Evolutionary conservation across 306 rosid species (phyloP).

Genomic region (Carpinus viminea): DNA sequence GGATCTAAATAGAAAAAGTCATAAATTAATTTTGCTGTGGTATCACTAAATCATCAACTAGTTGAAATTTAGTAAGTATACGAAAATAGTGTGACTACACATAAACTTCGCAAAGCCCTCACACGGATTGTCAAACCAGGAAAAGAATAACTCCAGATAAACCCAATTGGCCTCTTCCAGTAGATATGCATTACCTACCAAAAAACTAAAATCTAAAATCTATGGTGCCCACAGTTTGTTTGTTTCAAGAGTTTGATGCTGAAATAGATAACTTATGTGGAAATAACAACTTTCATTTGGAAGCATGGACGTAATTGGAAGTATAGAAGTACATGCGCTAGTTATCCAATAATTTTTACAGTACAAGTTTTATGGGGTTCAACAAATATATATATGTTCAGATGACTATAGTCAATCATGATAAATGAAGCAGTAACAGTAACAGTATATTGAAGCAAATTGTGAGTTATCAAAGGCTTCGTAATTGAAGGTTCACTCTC

Average conservation of each 20-base stretch:
- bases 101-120: not conserved
- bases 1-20: not conserved
- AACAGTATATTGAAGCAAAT: too few relatives aligned
- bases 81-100: not conserved
- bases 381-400: not conserved
- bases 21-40: not conserved
- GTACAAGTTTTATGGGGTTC: not conserved
- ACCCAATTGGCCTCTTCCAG: not conserved
- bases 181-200: not conserved
- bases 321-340: not conserved
- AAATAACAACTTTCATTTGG: not conserved
- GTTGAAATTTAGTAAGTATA: not conserved
- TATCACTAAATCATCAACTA: not conserved
- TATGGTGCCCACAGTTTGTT: not conserved
- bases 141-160: not conserved
- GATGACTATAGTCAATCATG: not conserved
- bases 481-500: not conserved
- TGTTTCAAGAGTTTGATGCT: not conserved
- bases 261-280: not conserved
- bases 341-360: not conserved
- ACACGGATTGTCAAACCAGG: not conserved
- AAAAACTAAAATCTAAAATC: not conserved
- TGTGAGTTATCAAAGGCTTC: not conserved
- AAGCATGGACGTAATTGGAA: not conserved
- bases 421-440: not conserved